These are phyloP conservation scores for Naganishia albida DNA, from an alignment of 1,284 basidiomycete species.

Conservation along the genomic window DNA sequence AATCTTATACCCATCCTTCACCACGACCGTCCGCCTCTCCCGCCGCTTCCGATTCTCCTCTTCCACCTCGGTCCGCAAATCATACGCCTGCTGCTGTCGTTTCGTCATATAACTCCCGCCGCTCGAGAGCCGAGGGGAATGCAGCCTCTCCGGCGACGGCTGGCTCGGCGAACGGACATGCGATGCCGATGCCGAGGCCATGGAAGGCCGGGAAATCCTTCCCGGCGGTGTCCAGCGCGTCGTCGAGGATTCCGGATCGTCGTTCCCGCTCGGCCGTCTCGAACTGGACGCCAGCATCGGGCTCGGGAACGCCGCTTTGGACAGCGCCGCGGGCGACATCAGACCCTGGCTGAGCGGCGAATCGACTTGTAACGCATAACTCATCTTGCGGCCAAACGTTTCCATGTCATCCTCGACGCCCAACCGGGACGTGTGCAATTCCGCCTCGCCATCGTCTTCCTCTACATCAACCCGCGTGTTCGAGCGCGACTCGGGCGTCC, in stretches of 20 bases:
- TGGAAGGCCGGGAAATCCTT: constrained; percentile 2
- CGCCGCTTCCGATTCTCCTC: constrained; percentile 25
- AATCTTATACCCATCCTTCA: constrained; percentile 35
- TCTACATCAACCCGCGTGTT: background rate
- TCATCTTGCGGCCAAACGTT: constrained; percentile 17
- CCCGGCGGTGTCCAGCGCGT: constrained; percentile 22
- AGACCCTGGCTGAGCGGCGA: constrained; percentile 2
- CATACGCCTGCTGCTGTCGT: constrained; percentile 15
- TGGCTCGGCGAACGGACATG: constrained; percentile 16
- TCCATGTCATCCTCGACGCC: background rate
- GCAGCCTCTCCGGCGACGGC: constrained; percentile 1
- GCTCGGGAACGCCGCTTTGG: background rate
- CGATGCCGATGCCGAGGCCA: background rate
- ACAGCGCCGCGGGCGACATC: background rate
- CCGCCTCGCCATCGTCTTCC: background rate
- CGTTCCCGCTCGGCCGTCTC: constrained; percentile 1
- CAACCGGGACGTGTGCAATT: background rate
- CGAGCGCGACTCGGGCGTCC: constrained; percentile 8
- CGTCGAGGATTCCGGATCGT: background rate
- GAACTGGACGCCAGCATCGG: background rate
- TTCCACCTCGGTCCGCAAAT: constrained; percentile 25
- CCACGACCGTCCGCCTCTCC: constrained; percentile 18
- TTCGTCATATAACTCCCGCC: constrained; percentile 11
- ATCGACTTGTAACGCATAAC: constrained; percentile 22
- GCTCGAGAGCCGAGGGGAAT: constrained; percentile 5